Conservation (phyloP, 1,284 basidiomycete species). For the Puccinia novopanici region DNA sequence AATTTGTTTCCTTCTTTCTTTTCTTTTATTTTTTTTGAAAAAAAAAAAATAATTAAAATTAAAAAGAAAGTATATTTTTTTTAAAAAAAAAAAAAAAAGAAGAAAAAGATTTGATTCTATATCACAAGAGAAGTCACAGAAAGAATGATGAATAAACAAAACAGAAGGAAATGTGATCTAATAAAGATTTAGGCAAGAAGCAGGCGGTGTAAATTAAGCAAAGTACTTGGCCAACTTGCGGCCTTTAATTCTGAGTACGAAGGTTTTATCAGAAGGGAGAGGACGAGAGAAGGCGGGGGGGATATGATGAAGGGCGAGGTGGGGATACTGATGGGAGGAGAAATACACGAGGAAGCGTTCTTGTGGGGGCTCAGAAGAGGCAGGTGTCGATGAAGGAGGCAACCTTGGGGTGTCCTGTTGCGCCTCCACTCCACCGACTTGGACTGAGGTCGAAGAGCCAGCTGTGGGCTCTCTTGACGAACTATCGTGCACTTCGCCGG, state of each 20-base stretch:
- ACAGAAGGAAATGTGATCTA: neutral
- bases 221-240: slow-evolving; percentile 11
- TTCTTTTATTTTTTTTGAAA: too few relatives aligned
- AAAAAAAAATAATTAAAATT: too few relatives aligned
- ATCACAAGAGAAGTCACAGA: too few relatives aligned
- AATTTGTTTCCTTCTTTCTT: too few relatives aligned
- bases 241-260: slow-evolving; percentile 23
- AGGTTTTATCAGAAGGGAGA: neutral
- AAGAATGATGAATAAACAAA: neutral
- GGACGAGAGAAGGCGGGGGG: neutral
- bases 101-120: too few relatives aligned
- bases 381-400: neutral
- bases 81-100: too few relatives aligned
- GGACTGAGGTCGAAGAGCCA: neutral
- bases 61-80: too few relatives aligned
- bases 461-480: neutral
- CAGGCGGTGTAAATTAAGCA: neutral
- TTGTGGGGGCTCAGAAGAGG: neutral
- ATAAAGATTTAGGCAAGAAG: neutral
- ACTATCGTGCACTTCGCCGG: neutral
- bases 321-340: neutral
- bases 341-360: neutral
- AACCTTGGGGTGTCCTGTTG: neutral
- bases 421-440: neutral
- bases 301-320: neutral